Base-by-base conservation (phyloP, 768 basidiomycete genomes). In the Cubamyces sp. region DNA sequence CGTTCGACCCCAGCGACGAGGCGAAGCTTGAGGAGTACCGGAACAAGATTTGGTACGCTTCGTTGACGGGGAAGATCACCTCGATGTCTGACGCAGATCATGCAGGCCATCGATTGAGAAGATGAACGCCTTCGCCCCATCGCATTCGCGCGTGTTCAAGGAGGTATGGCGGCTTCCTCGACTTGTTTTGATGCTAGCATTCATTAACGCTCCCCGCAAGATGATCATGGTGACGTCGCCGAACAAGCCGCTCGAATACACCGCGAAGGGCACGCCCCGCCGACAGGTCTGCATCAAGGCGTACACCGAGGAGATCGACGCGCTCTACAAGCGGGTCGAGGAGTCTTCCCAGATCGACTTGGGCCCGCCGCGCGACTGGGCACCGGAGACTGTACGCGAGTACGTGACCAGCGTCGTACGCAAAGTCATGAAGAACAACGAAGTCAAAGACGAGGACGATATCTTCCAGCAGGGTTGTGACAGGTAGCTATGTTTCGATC, bases 101-200 rank as follows among this genome's bases (percentile, higher is more conserved):
- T 28, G 15, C 23, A 67, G 66, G 66, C 64, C 64, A 3, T 77
- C 72, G 14, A 70, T 82, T 4, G 74, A 80, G 64, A 60, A 73
- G 50, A 71, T 76, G 61, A 83, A 82, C 60, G 67, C 65, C 16
- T 75, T 69, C 43, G 79, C 81, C 0, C 81, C 82, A 7, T 68
- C 73, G 23, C 80, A 82, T 64, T 81, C 79, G 7, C 66, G 79
- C 26, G 66, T 83, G 12, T 81, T 81, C 70, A 81, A 81, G 64
- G 80, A 82, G 76, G 80, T 78, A 30, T 16, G 60, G 54, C n/a
- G 0, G 15, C 21, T 21, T n/a, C n/a, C n/a, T n/a, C 16, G 8
- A 43, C 11, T 28, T 50, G 16, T 16, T 21, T 46, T n/a, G 39
- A 8, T 42, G 23, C 23, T n/a, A 30, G 42, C 25, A 15, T 14